Base-by-base conservation (phyloP, 176 grass and related monocot genomes). In the Stipa capillata region DNA sequence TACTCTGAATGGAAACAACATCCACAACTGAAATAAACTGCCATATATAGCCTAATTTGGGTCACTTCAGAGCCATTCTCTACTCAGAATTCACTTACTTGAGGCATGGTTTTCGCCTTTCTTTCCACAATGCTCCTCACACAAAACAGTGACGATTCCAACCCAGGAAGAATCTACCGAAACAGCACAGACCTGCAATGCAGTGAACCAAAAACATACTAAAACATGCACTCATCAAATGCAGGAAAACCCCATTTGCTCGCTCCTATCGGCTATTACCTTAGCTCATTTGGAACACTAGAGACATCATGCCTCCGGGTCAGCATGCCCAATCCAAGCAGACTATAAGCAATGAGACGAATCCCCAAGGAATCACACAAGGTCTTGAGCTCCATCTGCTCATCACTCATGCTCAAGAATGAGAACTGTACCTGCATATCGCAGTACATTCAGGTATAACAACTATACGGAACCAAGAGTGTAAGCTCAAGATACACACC, bases 91-190 rank as follows among this genome's bases (percentile, higher is more conserved):
- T 7, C 23, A 23, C 72, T 70, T 67, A 87, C 93, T 50, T 97
- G 93, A 65, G 93, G 87, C 93, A 90, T 90, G 29, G 88, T 97
- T 79, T 97, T 97, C 41, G 79, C 69, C 39, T 91, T 97, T 73
- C 69, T 88, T 74, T 93, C 43, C 52, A 88, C 83, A 50, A 89
- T 91, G 7, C 40, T 42, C 69, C 57, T 83, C 50, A 91, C 67
- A 20, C 76, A 90, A 68, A 32, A 33, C 60, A 97, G 80, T 48
- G 91, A 69, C 73, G 88, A 59, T 23, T 79, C 83, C 52, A 97
- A 28, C n/a, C 93, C 88, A 79, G 93, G 93, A 52, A 97, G 85
- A 82, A 97, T 88, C 79, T 97, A 90, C 15, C 88, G 83, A 69
- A 97, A 93, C 43, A 97, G 76, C 51, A 97, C 67, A 48, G 65